phyloP scores from a whole-genome alignment of 2,329 filamentous ascomycete genomes.

The Fusarium sp. region DNA sequence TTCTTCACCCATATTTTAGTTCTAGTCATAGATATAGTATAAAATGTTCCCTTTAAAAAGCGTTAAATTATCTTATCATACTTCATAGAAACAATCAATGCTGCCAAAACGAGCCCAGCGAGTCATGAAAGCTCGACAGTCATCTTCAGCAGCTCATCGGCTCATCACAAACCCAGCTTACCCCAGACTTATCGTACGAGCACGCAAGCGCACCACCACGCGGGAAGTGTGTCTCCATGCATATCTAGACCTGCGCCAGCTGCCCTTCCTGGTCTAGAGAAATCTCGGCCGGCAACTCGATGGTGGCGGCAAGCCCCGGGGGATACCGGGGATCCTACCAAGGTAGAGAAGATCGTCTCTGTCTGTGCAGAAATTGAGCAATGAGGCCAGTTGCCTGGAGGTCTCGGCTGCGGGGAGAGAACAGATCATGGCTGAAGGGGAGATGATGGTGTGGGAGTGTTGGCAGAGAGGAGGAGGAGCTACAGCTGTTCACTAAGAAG shows the following conservation, averaged over 20 bases:
- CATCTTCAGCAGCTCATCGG: background rate
- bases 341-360: constrained; percentile 8
- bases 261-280: background rate
- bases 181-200: background rate
- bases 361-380: background rate
- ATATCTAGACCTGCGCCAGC: background rate
- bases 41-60: background rate
- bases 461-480: background rate
- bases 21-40: background rate
- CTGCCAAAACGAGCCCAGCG: background rate
- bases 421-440: background rate
- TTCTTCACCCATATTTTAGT: background rate
- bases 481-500: background rate
- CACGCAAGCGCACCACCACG: background rate
- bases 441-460: background rate
- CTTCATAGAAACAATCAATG: background rate
- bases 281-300: constrained; percentile 2
- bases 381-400: background rate
- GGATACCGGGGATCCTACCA: background rate
- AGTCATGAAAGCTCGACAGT: background rate
- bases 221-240: background rate
- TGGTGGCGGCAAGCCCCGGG: constrained; percentile 7
- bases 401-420: background rate
- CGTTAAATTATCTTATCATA: background rate
- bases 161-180: background rate